Base-by-base conservation (phyloP, 139 green algal species). In the Picochlorum sp. region DNA sequence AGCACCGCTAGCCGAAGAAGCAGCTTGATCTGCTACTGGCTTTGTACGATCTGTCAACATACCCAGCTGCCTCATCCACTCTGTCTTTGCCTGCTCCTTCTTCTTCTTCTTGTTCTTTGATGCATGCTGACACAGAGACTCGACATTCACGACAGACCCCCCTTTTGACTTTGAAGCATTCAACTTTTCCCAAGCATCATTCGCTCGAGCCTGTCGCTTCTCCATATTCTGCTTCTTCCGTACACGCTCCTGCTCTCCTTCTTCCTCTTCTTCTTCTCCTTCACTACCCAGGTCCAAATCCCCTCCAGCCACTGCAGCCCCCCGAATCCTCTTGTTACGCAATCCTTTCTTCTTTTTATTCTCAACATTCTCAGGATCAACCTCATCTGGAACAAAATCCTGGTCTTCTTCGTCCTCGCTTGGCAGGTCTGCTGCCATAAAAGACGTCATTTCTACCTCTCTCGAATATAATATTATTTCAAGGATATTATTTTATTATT, bases 361-460 rank as follows among this genome's bases (percentile, higher is more conserved):
- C 10, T 26, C 54, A 51, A 7, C 28, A 24, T 69, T 44, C 34
- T 74, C 68, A 37, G 61, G 41, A 13, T 79, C 63, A 32, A 82
- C 80, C 6, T 68, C 37, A 3, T 67, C 64, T 3, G 85, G 82
- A 45, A 80, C 69, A 58, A 84, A 92, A 49, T 91, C 85, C 41
- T 89, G 70, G 41, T 91, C 84, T 62, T 85, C 84, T 38, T 82
- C 74, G 14, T 89, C 83, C 6, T 79, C 69, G 11, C 77, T 87
- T 15, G 77, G 75, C 13, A 91, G 74, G 37, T 82, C 60, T 47
- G 71, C 71, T 9, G 47, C 52, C 5, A 62, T 23, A 6, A 78
- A 61, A 45, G 20, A 65, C 34, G 65, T 61, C 71, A 77, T 77
- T 54, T 54, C 1, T 54, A 54, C 45, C 45, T 1, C 45, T 18